A percentile compares a stretch with the other conserved stretches of the same genome.
Conservation (phyloP, 106 monocot species). For the Vanilla planifolia region DNA sequence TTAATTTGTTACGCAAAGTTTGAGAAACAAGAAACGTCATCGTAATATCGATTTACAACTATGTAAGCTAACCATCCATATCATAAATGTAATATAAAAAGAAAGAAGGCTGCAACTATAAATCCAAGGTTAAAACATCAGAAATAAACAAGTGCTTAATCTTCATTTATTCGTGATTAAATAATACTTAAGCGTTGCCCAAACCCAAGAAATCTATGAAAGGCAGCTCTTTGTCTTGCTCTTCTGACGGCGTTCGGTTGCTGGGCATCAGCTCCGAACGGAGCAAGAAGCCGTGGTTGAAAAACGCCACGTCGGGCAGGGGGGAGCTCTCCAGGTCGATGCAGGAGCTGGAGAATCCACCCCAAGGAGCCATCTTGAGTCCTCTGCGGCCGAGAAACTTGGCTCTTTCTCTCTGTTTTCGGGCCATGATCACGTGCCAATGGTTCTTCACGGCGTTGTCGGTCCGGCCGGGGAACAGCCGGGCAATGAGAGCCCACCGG, state of each 20-base stretch:
- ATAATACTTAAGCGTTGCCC: not conserved
- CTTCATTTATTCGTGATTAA: too few relatives aligned
- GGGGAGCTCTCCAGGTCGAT: too few relatives aligned
- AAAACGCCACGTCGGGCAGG: too few relatives aligned
- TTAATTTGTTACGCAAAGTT: too few relatives aligned
- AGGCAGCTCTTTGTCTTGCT: not conserved
- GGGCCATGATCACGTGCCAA: slow-evolving; percentile 84
- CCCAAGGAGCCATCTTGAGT: not conserved
- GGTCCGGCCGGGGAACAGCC: slow-evolving; percentile 80
- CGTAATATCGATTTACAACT: too few relatives aligned
- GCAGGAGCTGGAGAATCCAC: not conserved
- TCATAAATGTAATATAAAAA: too few relatives aligned
- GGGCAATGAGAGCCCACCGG: slow-evolving; percentile 82
- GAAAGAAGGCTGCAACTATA: too few relatives aligned
- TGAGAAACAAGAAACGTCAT: too few relatives aligned
- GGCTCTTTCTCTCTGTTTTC: slow-evolving; percentile 29
- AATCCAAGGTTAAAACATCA: too few relatives aligned
- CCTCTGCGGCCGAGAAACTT: not conserved
- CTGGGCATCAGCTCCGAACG: not conserved
- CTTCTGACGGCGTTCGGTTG: too few relatives aligned
- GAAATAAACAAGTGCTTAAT: too few relatives aligned
- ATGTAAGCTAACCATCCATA: too few relatives aligned
- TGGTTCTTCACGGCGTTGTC: slow-evolving; percentile 96
- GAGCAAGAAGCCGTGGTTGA: not conserved
- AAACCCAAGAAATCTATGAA: slow-evolving; percentile 3